Evolutionary conservation across 768 basidiomycete species (phyloP).

Genomic region (Leccinum uliginosum): DNA sequence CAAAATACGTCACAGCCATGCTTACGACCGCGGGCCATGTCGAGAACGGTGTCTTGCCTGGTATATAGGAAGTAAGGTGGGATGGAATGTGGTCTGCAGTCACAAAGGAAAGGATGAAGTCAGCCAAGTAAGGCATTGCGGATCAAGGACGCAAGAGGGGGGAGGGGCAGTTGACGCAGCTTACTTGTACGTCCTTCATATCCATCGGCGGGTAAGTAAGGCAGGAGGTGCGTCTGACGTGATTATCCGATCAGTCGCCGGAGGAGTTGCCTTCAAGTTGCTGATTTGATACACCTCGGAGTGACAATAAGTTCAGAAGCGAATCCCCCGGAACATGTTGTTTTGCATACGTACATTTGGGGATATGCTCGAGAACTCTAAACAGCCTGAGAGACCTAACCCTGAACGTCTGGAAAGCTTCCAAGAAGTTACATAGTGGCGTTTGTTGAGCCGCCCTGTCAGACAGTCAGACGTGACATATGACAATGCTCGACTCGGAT

Average conservation of each 20-base stretch:
- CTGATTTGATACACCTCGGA: not conserved
- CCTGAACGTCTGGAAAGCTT: too few relatives aligned
- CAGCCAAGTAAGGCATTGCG: slow-evolving; percentile 67
- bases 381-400: too few relatives aligned
- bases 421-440: too few relatives aligned
- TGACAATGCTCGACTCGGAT: too few relatives aligned
- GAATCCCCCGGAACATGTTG: not conserved
- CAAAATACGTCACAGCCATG: slow-evolving; percentile 73
- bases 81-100: slow-evolving; percentile 51
- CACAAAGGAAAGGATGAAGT: slow-evolving; percentile 53
- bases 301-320: not conserved
- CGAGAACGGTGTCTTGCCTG: slow-evolving; percentile 75
- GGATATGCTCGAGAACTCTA: too few relatives aligned
- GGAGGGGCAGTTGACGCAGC: not conserved
- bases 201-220: not conserved
- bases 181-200: slow-evolving; percentile 10
- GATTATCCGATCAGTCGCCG: not conserved
- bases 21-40: slow-evolving; percentile 64
- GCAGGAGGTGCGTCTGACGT: not conserved
- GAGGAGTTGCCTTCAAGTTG: not conserved
- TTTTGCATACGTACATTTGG: too few relatives aligned
- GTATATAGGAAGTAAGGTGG: slow-evolving; percentile 60
- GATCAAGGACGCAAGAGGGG: not conserved
- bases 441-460: too few relatives aligned
- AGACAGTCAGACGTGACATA: too few relatives aligned